These are phyloP conservation scores for Arthrinium phaeospermum DNA, from an alignment of 2,329 filamentous ascomycete genomes.

Conservation along the genomic window DNA sequence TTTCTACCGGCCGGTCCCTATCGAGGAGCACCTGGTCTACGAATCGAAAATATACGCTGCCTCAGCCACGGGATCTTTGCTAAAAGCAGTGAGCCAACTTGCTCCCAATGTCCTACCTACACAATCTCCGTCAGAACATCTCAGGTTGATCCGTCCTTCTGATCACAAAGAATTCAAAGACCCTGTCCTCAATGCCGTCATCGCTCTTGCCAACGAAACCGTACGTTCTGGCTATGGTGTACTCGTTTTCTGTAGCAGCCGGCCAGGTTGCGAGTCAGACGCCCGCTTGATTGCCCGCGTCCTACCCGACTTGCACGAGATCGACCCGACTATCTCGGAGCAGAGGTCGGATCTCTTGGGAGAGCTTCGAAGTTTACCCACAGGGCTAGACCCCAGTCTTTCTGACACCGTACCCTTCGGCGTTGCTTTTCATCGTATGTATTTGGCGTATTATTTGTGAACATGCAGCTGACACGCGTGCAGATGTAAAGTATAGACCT, in stretches of 20 bases:
- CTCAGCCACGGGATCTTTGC: conserved; percentile 61
- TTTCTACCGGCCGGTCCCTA: conserved; percentile 74
- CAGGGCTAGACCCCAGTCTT: conserved; percentile 69
- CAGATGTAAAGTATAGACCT: conserved; percentile 44
- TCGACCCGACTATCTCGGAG: conserved; percentile 56
- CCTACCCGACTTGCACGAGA: conserved; percentile 58
- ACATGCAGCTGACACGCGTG: conserved; percentile 24
- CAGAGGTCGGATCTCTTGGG: conserved; percentile 68
- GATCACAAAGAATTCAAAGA: conserved; percentile 66
- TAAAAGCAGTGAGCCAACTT: conserved; percentile 60
- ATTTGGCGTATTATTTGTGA: background rate
- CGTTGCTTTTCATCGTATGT: conserved; percentile 75
- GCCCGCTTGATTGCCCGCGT: conserved; percentile 71
- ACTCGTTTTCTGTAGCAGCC: conserved; percentile 76
- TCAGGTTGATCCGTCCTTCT: conserved; percentile 60
- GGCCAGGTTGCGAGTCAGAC: conserved; percentile 69
- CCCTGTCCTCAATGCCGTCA: conserved; percentile 71
- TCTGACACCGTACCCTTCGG: conserved; percentile 69
- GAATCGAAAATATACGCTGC: conserved; percentile 71
- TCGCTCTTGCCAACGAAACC: conserved; percentile 73
- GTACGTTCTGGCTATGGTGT: conserved; percentile 72
- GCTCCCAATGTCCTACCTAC: conserved; percentile 34
- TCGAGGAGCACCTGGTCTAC: conserved; percentile 76
- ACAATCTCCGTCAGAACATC: conserved; percentile 40
- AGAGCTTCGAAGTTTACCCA: conserved; percentile 68